Conservation (phyloP, 108 stramenopile genomes). For the Epithemia pelagica region DNA sequence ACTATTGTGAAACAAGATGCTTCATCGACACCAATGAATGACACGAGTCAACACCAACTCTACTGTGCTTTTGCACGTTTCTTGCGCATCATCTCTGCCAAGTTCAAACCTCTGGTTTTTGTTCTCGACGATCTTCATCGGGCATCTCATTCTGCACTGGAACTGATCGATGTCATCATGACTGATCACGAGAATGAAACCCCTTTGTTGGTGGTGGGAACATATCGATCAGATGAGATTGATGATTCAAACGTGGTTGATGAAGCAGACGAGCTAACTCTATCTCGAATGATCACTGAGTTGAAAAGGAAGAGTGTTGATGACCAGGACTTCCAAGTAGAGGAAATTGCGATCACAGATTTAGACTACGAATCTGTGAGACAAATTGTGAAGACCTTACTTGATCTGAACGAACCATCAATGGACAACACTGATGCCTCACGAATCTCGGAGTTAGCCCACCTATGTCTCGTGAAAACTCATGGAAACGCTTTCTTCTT, state of each 20-base stretch:
- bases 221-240: not conserved
- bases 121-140: not conserved
- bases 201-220: not conserved
- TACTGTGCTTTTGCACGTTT: not conserved
- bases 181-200: not conserved
- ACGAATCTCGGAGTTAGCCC: not conserved
- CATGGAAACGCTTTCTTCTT: conserved; percentile 13
- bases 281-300: not conserved
- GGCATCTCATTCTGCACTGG: not conserved
- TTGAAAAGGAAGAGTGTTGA: not conserved
- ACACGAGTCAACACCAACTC: not conserved
- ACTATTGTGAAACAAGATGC: not conserved
- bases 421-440: not conserved
- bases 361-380: not conserved
- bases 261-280: no score
- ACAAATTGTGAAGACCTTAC: not conserved
- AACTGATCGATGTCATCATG: not conserved
- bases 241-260: no score
- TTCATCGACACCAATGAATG: not conserved
- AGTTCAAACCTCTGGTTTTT: not conserved
- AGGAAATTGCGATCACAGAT: not conserved
- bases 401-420: not conserved
- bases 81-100: not conserved
- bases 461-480: conserved; percentile 4
- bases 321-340: not conserved